Percentiles rank a stretch among this genome's conserved stretches.
phyloP scores from a whole-genome alignment of 176 grass and related monocot genomes.

The Chrysopogon serrulatus region DNA sequence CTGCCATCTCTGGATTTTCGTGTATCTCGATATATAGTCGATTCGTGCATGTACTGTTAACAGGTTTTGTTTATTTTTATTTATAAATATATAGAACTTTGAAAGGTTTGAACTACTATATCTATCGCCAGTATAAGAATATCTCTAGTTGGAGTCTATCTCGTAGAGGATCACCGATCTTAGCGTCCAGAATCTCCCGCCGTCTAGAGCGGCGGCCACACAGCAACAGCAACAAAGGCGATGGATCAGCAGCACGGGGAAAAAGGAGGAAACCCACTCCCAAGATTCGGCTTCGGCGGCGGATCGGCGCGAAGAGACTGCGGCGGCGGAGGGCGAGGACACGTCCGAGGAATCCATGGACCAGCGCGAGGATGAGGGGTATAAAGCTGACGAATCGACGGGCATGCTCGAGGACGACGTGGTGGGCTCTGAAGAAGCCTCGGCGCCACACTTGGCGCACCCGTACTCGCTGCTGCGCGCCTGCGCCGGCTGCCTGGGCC shows the following conservation, averaged over 20 bases:
- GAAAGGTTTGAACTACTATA: not conserved
- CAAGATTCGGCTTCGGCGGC: not conserved
- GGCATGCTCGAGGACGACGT: not conserved
- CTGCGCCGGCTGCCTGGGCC: constrained; percentile 29
- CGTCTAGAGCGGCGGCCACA: constrained; percentile 7
- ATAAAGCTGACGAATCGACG: not conserved
- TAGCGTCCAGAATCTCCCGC: not conserved
- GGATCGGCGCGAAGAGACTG: not conserved
- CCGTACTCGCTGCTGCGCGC: constrained; percentile 42
- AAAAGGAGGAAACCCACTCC: not conserved
- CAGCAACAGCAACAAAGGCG: not conserved
- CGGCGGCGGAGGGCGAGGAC: not conserved
- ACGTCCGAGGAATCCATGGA: not conserved
- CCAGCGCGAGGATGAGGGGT: not conserved
- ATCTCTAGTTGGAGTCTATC: not conserved
- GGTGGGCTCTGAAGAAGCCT: not conserved
- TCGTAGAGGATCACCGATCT: not conserved
- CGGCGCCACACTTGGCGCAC: not conserved
- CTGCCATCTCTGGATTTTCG: too few relatives aligned
- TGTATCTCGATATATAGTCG: too few relatives aligned
- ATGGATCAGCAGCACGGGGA: not conserved
- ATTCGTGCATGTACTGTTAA: too few relatives aligned
- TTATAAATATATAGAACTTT: too few relatives aligned
- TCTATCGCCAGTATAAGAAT: not conserved
- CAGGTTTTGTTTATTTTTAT: not conserved